These are phyloP conservation scores for Circinella umbellata DNA, from an alignment of 371 early-diverging fungal genomes.

Conservation along the genomic window DNA sequence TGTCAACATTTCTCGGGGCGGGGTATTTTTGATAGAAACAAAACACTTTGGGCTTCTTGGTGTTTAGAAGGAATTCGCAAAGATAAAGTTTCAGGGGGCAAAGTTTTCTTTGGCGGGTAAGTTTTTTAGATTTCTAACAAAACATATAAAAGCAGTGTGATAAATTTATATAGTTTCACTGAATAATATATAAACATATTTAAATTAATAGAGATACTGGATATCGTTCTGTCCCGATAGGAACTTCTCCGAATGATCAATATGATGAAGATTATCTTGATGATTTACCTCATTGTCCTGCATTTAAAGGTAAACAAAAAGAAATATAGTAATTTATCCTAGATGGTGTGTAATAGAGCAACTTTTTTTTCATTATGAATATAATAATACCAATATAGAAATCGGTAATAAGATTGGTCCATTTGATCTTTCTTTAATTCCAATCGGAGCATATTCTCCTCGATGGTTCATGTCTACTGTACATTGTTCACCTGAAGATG, in stretches of 20 bases:
- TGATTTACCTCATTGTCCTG: slow-evolving; percentile 73
- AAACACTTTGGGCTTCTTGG: slow-evolving; percentile 83
- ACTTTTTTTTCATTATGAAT: too few relatives aligned
- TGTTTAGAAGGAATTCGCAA: slow-evolving; percentile 49
- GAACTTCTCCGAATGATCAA: slow-evolving; percentile 25
- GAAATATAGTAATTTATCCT: not conserved
- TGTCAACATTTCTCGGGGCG: slow-evolving; percentile 82
- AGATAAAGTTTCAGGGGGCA: slow-evolving; percentile 28
- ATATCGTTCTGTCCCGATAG: slow-evolving; percentile 58
- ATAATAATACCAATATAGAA: slow-evolving; percentile 25
- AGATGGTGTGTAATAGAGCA: too few relatives aligned
- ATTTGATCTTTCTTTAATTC: slow-evolving; percentile 75
- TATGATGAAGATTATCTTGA: slow-evolving; percentile 39
- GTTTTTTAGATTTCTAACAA: slow-evolving; percentile 6
- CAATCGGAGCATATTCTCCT: slow-evolving; percentile 86
- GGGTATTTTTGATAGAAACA: slow-evolving; percentile 62
- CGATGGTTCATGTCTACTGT: slow-evolving; percentile 71
- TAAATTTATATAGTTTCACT: not conserved
- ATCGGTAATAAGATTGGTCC: slow-evolving; percentile 76
- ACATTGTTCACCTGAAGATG: slow-evolving; percentile 80
- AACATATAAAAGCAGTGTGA: slow-evolving; percentile 4
- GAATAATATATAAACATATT: too few relatives aligned
- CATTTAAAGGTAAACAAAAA: slow-evolving; percentile 61
- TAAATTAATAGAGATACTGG: slow-evolving; percentile 70
- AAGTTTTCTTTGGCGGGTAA: slow-evolving; percentile 74